Base-by-base conservation (phyloP, 176 grass and related monocot genomes). In the Musa itinerans region DNA sequence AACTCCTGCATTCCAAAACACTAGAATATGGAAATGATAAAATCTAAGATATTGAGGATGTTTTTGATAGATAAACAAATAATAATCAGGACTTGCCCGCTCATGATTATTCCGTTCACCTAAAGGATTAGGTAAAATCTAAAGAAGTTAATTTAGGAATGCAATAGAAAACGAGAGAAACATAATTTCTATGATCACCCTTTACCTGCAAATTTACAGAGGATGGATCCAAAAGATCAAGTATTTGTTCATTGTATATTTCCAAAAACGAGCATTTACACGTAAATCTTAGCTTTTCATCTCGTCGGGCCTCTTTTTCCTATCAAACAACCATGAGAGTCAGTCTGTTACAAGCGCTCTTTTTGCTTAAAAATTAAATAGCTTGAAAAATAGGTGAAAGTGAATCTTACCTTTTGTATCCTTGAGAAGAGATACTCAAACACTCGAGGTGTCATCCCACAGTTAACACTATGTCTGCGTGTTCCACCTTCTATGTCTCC, bases 221-320 rank as follows among this genome's bases (percentile, higher is more conserved):
- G 53, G 81, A 82, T 84, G 95, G 90, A 75, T 94, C 83, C 23
- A 98, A 88, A 25, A 98, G 87, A 87, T 98, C 95, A 52, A 93
- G 74, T 78, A 93, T 98, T 19, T 93, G 90, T 54, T 98, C 95
- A 68, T 98, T 98, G 59, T 98, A 98, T 62, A 98, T 98, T 86
- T 98, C 95, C 80, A 98, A 49, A 63, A 98, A 98, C 22, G 95
- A 98, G 74, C 95, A 98, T 85, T 87, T 93, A 80, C 95, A 98
- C 51, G 90, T 91, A 78, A 98, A 98, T 62, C 78, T 85, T 73
- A 98, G 76, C 69, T 98, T 98, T 79, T 93, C 93, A 14, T 92
- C 90, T 88, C 83, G 84, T 61, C 88, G 85, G 69, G 80, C 81
- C 73, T 97, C 93, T 68, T 89, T 97, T 78, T 97, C 93, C 93